Conservation (phyloP, 306 rosid species). For the Ochetophila trinervis region DNA sequence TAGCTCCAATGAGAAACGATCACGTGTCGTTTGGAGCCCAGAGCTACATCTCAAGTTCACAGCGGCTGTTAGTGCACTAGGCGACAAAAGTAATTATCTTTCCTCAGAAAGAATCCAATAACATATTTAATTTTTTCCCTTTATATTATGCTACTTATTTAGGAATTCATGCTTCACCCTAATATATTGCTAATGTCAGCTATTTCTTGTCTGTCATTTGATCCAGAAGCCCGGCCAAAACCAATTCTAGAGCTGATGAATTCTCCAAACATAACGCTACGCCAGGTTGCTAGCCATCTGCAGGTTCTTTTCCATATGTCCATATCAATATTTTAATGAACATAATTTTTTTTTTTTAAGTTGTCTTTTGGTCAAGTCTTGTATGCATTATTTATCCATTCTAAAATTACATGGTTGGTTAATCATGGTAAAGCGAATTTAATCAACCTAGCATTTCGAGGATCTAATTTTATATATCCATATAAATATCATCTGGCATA, state of each 20-base stretch:
- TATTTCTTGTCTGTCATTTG: conserved; percentile 11
- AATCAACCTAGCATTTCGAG: too few species aligned
- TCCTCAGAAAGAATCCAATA: background rate
- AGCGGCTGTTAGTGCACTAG: conserved; percentile 34
- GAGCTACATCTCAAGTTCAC: conserved; percentile 40
- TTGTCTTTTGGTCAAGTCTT: background rate
- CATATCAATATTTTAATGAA: background rate
- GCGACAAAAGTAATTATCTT: conserved; percentile 35
- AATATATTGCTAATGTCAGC: background rate
- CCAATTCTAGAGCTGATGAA: conserved; percentile 33
- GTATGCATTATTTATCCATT: conserved; percentile 1
- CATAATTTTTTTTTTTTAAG: background rate
- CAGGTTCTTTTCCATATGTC: conserved; percentile 43
- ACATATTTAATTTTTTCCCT: background rate
- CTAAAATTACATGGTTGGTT: background rate
- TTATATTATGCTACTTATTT: background rate
- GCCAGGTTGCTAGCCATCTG: conserved; percentile 55
- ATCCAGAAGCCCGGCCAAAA: conserved; percentile 47
- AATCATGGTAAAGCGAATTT: background rate
- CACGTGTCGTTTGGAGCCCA: conserved; percentile 37
- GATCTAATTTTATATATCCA: too few species aligned
- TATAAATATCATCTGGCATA: too few species aligned
- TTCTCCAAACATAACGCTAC: conserved; percentile 33
- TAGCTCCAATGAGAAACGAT: background rate
- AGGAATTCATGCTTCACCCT: background rate